Evolutionary conservation across 257 asterid species (phyloP), one percentile per base, ranked within the genome.

Genomic region (Asclepias syriaca): DNA sequence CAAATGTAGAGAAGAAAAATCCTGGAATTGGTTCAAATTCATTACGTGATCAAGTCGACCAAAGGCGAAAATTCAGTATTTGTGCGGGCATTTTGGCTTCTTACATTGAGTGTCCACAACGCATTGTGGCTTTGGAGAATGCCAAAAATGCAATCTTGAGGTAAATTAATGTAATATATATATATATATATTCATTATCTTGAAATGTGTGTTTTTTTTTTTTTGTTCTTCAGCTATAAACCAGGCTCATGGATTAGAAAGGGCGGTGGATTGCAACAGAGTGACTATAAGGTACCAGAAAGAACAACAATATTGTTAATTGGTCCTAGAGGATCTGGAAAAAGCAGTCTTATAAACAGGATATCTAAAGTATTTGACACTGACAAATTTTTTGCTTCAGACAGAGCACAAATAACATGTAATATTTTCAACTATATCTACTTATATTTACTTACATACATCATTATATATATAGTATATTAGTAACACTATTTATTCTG

Each of bases 271-370:
- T 65, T 58, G 69, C 67, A 64, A 65, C 56, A 53, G 70, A 74
- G 68, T 32, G 77, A 78, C 74, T 81, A 37, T 67, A 56, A 67
- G 78, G 77, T 83, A 59, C 96, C 93, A 16, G 68, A 78, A 65
- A 83, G 65, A 51, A 85, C 84, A n/a, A 67, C 94, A 24, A 80
- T 90, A 65, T 73, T 93, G 57, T 84, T 90, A 74, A 71, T 87
- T 45, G 98, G 98, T 72, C 96, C 90, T 32, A 81, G 74, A 74
- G 92, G 90, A 76, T 89, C 97, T 32, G 96, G 98, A 32, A 93
- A 93, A 83, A 93, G 97, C 83, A 87, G 88, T 71, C 96, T 90
- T n/a, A 78, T 93, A 29, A 93, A 90, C 88, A 91, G 81, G 69
- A 83, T 90, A 24, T 93, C 93, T 37, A 73, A 71, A 61, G 82